Conservation (phyloP, 2,329 filamentous ascomycete genomes). For the Teratosphaeria gauchensis region DNA sequence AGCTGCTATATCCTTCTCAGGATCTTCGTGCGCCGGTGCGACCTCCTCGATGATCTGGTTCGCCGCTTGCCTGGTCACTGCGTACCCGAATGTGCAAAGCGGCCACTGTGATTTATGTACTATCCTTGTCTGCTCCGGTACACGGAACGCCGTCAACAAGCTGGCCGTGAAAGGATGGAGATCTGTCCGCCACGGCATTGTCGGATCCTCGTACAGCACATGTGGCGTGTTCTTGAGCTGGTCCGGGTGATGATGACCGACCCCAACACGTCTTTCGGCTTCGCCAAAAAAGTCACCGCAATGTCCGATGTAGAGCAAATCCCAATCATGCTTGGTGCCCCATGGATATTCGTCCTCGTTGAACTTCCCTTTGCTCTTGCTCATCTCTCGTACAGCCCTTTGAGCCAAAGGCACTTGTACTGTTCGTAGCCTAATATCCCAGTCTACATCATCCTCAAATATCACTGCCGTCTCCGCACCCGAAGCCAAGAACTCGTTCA, state of each 20-base stretch:
- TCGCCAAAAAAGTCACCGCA: conserved; percentile 31
- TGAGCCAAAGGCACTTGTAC: conserved; percentile 27
- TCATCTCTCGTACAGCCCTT: conserved; percentile 8
- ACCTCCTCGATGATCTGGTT: conserved; percentile 26
- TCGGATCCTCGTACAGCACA: conserved; percentile 28
- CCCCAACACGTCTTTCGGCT: conserved; percentile 25
- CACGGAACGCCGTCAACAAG: conserved; percentile 26
- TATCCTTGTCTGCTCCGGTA: conserved; percentile 28
- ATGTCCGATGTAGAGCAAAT: conserved; percentile 31
- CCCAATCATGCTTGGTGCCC: conserved; percentile 29
- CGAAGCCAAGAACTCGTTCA: conserved; percentile 30
- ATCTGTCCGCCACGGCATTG: conserved; percentile 26
- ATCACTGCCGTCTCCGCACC: conserved; percentile 34
- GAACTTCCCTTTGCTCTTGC: conserved; percentile 20
- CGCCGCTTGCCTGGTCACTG: conserved; percentile 30
- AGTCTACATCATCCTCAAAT: conserved; percentile 37
- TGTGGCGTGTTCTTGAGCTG: conserved; percentile 25
- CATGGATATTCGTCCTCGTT: conserved; percentile 25
- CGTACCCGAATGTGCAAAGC: conserved; percentile 36
- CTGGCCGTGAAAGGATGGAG: conserved; percentile 30
- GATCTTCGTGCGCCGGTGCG: conserved; percentile 27
- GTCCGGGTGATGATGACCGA: conserved; percentile 27
- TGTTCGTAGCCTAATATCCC: conserved; percentile 34
- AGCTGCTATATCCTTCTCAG: conserved; percentile 19
- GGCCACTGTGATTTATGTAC: conserved; percentile 34